Percentiles rank a stretch among this genome's conserved stretches.
These are phyloP conservation scores for Lippia alba DNA, from an alignment of 305 asterid species.

Conservation along the genomic window DNA sequence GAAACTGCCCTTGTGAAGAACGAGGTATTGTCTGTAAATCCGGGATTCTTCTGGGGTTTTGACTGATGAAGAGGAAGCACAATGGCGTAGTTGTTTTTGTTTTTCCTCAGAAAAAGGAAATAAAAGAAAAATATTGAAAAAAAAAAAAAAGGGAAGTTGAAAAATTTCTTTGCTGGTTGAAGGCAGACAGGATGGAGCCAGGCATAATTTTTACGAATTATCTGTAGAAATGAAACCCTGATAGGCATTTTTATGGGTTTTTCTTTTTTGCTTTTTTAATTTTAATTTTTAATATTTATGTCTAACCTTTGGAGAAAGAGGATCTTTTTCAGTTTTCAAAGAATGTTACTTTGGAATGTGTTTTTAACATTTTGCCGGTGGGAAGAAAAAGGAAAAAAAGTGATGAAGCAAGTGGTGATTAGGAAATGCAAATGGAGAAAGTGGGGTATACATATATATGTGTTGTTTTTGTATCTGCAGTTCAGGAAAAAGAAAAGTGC, in stretches of 20 bases:
- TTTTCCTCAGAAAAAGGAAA: slow-evolving; percentile 21
- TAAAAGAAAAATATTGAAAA: not conserved
- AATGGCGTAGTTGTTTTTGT: slow-evolving; percentile 41
- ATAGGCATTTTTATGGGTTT: slow-evolving; percentile 3
- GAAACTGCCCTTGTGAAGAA: slow-evolving; percentile 46
- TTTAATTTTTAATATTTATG: not conserved
- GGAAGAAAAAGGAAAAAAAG: no score
- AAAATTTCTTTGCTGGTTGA: slow-evolving; percentile 49
- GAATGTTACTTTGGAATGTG: not conserved
- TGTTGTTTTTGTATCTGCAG: slow-evolving; percentile 12
- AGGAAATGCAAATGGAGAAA: slow-evolving; percentile 18
- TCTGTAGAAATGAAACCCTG: slow-evolving; percentile 5
- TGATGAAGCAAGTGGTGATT: slow-evolving; percentile 17
- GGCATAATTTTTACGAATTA: slow-evolving; percentile 51
- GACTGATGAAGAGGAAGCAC: slow-evolving; percentile 39
- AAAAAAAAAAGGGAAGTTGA: not conserved
- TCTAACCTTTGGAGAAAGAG: slow-evolving; percentile 6
- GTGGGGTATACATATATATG: slow-evolving; percentile 23
- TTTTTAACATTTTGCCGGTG: slow-evolving; percentile 21
- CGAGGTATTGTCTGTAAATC: slow-evolving; percentile 52
- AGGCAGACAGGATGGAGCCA: slow-evolving; percentile 88
- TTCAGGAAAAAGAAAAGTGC: slow-evolving; percentile 21
- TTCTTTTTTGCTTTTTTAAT: not conserved
- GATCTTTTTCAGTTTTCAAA: slow-evolving; percentile 2
- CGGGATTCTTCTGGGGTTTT: slow-evolving; percentile 48